Conservation (phyloP, 1,139 yeast species). For the Scheffersomyces segobiensis region DNA sequence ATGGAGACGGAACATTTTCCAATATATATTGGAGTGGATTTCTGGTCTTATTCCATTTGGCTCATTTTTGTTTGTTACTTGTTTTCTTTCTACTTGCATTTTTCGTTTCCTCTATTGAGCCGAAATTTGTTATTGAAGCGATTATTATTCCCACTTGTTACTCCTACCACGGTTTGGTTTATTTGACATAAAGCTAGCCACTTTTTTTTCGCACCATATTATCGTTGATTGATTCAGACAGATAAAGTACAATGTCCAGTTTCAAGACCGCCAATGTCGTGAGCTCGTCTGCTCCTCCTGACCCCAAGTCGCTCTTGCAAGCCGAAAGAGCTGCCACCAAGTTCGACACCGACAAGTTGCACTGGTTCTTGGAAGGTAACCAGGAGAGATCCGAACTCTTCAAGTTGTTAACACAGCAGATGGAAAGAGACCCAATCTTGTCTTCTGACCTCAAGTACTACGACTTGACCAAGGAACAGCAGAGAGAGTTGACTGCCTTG, state of each 20-base stretch:
- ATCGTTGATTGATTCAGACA: neutral
- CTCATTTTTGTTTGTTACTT: neutral
- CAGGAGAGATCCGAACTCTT: constrained; percentile 30
- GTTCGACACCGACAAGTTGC: constrained; percentile 36
- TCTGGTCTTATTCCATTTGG: neutral
- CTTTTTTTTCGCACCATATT: constrained; percentile 4
- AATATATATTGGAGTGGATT: neutral
- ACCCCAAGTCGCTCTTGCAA: constrained; percentile 35
- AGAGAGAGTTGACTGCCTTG: constrained; percentile 36
- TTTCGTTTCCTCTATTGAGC: neutral
- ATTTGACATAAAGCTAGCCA: neutral
- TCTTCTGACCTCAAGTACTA: constrained; percentile 35
- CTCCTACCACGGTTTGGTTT: neutral
- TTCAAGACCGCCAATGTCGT: constrained; percentile 11
- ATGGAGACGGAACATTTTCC: neutral
- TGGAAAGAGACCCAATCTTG: constrained; percentile 48
- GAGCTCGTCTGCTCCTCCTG: constrained; percentile 28
- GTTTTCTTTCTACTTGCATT: neutral
- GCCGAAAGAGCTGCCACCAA: constrained; percentile 32
- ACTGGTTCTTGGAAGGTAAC: constrained; percentile 44
- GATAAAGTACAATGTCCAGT: constrained; percentile 10
- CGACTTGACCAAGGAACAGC: constrained; percentile 37
- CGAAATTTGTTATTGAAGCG: neutral
- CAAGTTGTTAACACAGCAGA: constrained; percentile 32
- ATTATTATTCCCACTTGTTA: no score